A percentile compares a stretch with the other conserved stretches of the same genome.
These are phyloP conservation scores for Rosa multiflora DNA, from an alignment of 306 rosid species.

Conservation along the genomic window DNA sequence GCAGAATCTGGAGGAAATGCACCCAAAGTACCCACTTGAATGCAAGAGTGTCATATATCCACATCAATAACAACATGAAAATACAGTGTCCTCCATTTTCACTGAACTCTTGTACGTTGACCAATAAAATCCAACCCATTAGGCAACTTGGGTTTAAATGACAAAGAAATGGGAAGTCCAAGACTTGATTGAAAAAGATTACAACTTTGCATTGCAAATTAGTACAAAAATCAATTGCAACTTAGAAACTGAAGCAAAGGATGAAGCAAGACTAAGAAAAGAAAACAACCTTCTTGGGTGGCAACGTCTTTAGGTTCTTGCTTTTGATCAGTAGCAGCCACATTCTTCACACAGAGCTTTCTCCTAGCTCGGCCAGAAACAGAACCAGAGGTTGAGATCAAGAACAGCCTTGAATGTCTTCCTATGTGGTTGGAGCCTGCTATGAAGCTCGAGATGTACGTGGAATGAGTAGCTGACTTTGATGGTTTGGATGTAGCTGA, in stretches of 20 bases:
- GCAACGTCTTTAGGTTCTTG: conserved; percentile 36
- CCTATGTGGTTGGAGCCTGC: conserved; percentile 28
- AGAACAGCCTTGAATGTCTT: conserved; percentile 30
- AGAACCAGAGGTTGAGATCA: conserved; percentile 24
- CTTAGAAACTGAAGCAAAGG: not conserved
- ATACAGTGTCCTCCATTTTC: not conserved
- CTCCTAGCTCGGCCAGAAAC: conserved; percentile 32
- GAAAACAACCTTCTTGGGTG: conserved; percentile 34
- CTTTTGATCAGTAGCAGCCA: conserved; percentile 41
- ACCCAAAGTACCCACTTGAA: conserved; percentile 41
- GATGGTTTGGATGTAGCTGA: conserved; percentile 41
- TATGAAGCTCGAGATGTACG: conserved; percentile 33
- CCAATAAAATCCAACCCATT: not conserved
- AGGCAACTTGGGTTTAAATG: not conserved
- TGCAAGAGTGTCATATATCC: conserved; percentile 25
- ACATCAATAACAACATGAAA: not conserved
- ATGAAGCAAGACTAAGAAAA: not conserved
- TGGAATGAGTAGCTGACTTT: conserved; percentile 18
- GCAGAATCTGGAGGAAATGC: conserved; percentile 52
- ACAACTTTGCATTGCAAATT: not conserved
- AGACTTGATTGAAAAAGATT: conserved; percentile 3
- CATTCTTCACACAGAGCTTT: conserved; percentile 44
- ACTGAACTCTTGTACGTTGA: not conserved
- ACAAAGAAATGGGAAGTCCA: not conserved
- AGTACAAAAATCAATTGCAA: conserved; percentile 9